Evolutionary conservation across 345 rosid genomes (phyloP), one percentile per base, ranked within the genome.

Genomic region (Combretum micranthum): DNA sequence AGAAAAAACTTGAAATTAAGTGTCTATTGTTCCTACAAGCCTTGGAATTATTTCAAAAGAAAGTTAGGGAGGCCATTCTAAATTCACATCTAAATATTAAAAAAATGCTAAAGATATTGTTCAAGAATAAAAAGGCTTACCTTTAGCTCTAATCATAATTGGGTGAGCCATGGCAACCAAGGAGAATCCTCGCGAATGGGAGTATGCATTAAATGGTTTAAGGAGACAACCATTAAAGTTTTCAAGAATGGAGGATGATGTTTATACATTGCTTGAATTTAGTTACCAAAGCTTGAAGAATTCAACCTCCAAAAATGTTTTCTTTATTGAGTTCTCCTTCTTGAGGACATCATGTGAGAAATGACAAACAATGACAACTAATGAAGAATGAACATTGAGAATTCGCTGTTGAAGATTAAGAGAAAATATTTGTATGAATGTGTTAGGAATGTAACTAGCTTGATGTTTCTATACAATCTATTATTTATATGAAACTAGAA

Each of bases 311-410:
- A 49, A 10, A 21, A 12, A 15, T 60, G 63, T 16, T 60, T 60
- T 42, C 25, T 49, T n/a, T 57, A 65, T n/a, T 69, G 61, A 23
- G 25, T 54, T 0, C 18, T 74, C 25, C 66, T 62, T 37, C 75
- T 75, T 0, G 75, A 65, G 25, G 69, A 68, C 32, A n/a, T n/a
- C n/a, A n/a, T n/a, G n/a, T n/a, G n/a, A n/a, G n/a, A n/a, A n/a
- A n/a, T n/a, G n/a, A n/a, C n/a, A n/a, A n/a, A n/a, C n/a, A n/a
- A n/a, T n/a, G n/a, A n/a, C n/a, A n/a, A n/a, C n/a, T n/a, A n/a
- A n/a, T n/a, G n/a, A n/a, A n/a, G n/a, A n/a, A n/a, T n/a, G n/a
- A n/a, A n/a, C n/a, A n/a, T n/a, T n/a, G n/a, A n/a, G n/a, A n/a
- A n/a, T n/a, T n/a, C n/a, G n/a, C n/a, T n/a, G n/a, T n/a, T n/a